Base-by-base conservation (phyloP, 2,329 filamentous ascomycete genomes). In the Pestalotiopsis sp. region DNA sequence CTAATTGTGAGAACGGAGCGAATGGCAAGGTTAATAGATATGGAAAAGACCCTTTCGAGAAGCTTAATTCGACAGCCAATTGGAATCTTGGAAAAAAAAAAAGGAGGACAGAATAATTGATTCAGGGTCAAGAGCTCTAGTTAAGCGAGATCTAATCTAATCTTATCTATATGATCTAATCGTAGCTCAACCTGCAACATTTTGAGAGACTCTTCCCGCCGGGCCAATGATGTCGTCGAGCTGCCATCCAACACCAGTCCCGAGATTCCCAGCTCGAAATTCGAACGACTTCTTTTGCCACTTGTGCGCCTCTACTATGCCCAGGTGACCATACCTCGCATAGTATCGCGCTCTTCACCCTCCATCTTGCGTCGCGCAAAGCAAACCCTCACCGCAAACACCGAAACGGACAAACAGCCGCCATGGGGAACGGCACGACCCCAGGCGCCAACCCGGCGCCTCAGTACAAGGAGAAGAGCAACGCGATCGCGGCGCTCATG, bases 361-460 rank as follows among this genome's bases (percentile, higher is more conserved):
- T 36, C 31, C 31, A 36, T 36, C 31, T 36, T 36, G 31, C 31
- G 31, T 9, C 31, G 31, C 31, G 31, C 31, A 36, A 36, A 36
- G 31, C 31, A 36, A 36, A 36, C 7, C 31, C 7, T 36, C 31
- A 36, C 31, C 56, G 20, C 36, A 25, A 11, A 63, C 31, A 27
- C 13, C 7, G 31, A 36, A 36, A 20, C 61, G 23, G 4, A 41
- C n/a, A 36, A 14, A 17, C 20, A 20, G 25, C 57, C 57, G 13
- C 25, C 27, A 38, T 38, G 59, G 31, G n/a, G 59, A 25, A n/a
- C 45, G 41, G 59, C 49, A 75, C 74, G 11, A 39, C 23, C 31
- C 36, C 59, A 64, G 70, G 71, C 70, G 59, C 68, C 56, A 79
- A 78, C 72, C 77, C 77, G 14, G 76, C 77, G 67, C 77, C 77